Evolutionary conservation across 2,329 filamentous ascomycete species (phyloP).

Genomic region (Boeremia lycopersici): DNA sequence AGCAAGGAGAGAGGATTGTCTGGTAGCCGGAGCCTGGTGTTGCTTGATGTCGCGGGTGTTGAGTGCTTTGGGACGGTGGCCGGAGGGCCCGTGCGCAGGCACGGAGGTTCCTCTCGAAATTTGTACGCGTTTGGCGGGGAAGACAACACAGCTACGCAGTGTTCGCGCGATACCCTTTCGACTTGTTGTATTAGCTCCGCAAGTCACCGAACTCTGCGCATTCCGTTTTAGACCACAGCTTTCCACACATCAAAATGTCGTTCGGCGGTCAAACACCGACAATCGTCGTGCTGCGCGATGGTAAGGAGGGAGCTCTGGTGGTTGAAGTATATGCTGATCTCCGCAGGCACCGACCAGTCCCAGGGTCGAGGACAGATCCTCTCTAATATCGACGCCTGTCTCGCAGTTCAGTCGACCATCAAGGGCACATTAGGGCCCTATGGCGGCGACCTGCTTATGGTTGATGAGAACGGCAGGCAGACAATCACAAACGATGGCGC

Average conservation of each 20-base stretch:
- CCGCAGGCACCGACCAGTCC: slow-evolving; percentile 88
- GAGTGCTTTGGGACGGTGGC: slow-evolving; percentile 5
- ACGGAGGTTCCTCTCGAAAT: slow-evolving; percentile 28
- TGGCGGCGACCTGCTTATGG: slow-evolving; percentile 93
- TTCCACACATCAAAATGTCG: slow-evolving; percentile 69
- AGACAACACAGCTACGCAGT: slow-evolving; percentile 33
- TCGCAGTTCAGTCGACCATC: slow-evolving; percentile 94
- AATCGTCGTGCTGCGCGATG: slow-evolving; percentile 97
- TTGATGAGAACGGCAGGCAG: slow-evolving; percentile 92
- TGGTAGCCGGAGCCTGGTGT: neutral
- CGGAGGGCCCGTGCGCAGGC: slow-evolving; percentile 5
- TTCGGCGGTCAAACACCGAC: slow-evolving; percentile 97
- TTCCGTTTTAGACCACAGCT: slow-evolving; percentile 20
- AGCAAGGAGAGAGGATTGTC: neutral
- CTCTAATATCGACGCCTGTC: slow-evolving; percentile 97
- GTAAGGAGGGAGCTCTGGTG: slow-evolving; percentile 60
- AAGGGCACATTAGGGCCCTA: slow-evolving; percentile 96
- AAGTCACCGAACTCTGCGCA: slow-evolving; percentile 36
- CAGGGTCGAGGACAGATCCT: slow-evolving; percentile 96
- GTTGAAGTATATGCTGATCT: slow-evolving; percentile 26
- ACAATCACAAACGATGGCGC: slow-evolving; percentile 99
- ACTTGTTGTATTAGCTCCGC: slow-evolving; percentile 6
- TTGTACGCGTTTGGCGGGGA: slow-evolving; percentile 34
- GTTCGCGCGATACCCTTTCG: slow-evolving; percentile 16
- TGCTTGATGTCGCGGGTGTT: neutral